Evolutionary conservation across 306 rosid genomes (phyloP).

Genomic region (Quercus ilex): DNA sequence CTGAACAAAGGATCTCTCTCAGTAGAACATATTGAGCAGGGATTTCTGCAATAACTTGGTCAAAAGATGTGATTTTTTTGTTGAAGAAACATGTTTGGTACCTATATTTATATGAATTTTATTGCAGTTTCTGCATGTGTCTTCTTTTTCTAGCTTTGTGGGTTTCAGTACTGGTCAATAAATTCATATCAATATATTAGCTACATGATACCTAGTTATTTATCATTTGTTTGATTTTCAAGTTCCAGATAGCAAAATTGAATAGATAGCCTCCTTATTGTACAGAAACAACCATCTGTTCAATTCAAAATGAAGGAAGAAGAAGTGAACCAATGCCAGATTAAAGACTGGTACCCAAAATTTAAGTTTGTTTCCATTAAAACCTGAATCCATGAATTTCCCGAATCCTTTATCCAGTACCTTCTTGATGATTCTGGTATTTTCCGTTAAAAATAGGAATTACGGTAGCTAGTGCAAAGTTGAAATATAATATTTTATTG

Average conservation of each 20-base stretch:
- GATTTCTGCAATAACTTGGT: too few relatives aligned
- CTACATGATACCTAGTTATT: background rate
- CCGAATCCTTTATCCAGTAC: constrained; percentile 60
- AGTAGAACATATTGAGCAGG: too few relatives aligned
- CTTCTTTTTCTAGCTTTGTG: too few relatives aligned
- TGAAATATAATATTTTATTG: too few relatives aligned
- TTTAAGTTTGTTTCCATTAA: constrained; percentile 57
- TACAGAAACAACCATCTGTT: background rate
- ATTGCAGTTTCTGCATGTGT: too few relatives aligned
- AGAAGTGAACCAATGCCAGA: constrained; percentile 64
- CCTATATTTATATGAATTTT: too few relatives aligned
- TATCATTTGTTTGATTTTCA: constrained; percentile 2
- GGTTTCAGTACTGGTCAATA: too few relatives aligned
- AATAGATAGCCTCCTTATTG: background rate
- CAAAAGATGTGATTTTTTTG: too few relatives aligned
- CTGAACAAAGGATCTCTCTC: too few relatives aligned
- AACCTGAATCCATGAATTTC: constrained; percentile 63
- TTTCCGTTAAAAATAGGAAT: constrained; percentile 25
- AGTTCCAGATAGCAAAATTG: constrained; percentile 17
- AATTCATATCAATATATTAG: background rate
- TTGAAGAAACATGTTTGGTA: too few relatives aligned
- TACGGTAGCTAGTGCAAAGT: too few relatives aligned
- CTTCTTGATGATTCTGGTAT: constrained; percentile 67
- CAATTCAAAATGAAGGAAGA: constrained; percentile 47
- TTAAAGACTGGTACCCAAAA: constrained; percentile 78